Evolutionary conservation across 2,329 filamentous ascomycete species (phyloP), one percentile per base, ranked within the genome.

Genomic region (Trichoderma asperellum): DNA sequence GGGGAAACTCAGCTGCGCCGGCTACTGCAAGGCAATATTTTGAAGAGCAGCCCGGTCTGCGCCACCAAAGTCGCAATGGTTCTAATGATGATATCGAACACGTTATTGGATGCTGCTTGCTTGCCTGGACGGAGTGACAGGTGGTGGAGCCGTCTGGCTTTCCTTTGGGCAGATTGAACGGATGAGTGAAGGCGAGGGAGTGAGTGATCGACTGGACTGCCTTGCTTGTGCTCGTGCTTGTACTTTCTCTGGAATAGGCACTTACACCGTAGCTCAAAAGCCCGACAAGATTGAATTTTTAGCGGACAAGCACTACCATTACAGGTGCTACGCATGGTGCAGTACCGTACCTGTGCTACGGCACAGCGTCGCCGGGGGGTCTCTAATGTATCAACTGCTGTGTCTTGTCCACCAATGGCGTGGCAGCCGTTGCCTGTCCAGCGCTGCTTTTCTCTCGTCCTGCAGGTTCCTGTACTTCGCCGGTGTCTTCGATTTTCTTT

Each of bases 41-140:
- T 12, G 61, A 24, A 55, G 61, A 64, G 61, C 47, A 64, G 49
- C 6, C 61, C n/a, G 61, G 34, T 27, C 32, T 64, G 61, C 49
- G 61, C 61, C 61, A 55, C 49, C 34, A 49, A 43, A 43, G 40
- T 18, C 18, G 40, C 40, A 18, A n/a, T 43, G 18, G 18, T 43
- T 43, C 37, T 8, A 43, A 18, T 43, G 8, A 16, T 6, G 6
- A 43, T 43, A n/a, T 43, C 16, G 37, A 43, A n/a, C 18, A 18
- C 37, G 18, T n/a, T 43, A 43, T 43, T 43, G 40, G 18, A 43
- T 43, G 40, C 8, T 43, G 40, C 16, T n/a, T 18, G 37, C 14
- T 40, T 43, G 40, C 40, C 40, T 43, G 40, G 40, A 43, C 40
- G 16, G 40, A n/a, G 16, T 43, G 40, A 43, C 18, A 43, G 40